Evolutionary conservation across 2,329 filamentous ascomycete species (phyloP), one percentile per base, ranked within the genome.

Genomic region (Colletotrichum incanum): DNA sequence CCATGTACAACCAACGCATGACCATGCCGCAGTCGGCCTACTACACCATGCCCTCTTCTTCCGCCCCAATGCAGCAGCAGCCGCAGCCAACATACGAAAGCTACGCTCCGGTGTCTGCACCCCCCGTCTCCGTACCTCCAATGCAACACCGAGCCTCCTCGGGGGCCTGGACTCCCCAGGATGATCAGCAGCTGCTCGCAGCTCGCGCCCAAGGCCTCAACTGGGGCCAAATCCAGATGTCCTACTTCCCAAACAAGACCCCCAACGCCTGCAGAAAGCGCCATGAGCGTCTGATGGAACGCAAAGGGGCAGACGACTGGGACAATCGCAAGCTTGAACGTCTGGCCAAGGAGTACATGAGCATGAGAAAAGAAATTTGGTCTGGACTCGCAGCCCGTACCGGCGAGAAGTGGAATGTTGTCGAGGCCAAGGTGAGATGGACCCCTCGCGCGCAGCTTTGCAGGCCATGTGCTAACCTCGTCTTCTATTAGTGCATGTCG

Each of bases 181-280:
- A 96, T 76, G 94, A 97, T 81, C 88, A 93, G 76, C 90, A 90
- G 47, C 88, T 97, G 54, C 86, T 96, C 74, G 84, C 86, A 54
- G 93, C 94, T 20, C 90, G 94, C 65, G 89, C 92, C 59, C 90
- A 92, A 77, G 93, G 93, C 31, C 88, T 95, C 80, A 96, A 95
- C 82, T 97, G 94, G 94, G 89, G 90, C 65, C 92, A 94, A 77
- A 96, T 97, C 79, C 92, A 94, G 77, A 86, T 87, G 73, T 89
- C 88, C 73, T 90, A 94, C 82, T 97, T 97, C 80, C 93, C 92
- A 1, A 87, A 83, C 80, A 97, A 97, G 85, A 91, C 90, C 11
- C 85, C 92, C 71, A 96, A 96, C 80, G 95, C 95, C 23, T 97
- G 94, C 83, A 93, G 94, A 75, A 97, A 97, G 84, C 90, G 94